Percentiles rank a stretch among this genome's conserved stretches.
phyloP scores from a whole-genome alignment of 352 stramenopile species.

The Hyaloperonospora brassicae region DNA sequence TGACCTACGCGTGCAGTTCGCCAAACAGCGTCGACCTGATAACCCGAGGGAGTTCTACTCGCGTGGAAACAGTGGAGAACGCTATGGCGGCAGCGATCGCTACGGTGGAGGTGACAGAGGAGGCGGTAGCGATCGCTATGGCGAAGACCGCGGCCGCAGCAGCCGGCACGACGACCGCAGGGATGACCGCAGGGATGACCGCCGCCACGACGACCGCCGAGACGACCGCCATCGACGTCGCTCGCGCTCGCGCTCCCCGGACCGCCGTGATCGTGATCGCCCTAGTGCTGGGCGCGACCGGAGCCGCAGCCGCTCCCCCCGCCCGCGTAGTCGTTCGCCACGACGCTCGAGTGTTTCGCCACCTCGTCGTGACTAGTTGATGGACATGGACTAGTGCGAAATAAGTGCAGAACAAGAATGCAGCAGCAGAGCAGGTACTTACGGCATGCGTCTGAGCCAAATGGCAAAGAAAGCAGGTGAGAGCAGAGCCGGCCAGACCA shows the following conservation, averaged over 20 bases:
- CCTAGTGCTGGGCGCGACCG: conserved; percentile 31
- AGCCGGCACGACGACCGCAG: conserved; percentile 31
- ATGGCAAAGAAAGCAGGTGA: conserved; percentile 17
- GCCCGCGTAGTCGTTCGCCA: conserved; percentile 35
- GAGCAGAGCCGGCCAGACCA: conserved; percentile 17
- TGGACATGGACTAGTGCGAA: conserved; percentile 6
- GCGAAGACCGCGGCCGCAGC: conserved; percentile 21
- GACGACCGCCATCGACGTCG: conserved; percentile 30
- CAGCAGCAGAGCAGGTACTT: background rate
- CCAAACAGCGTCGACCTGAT: conserved; percentile 66
- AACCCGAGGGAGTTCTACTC: conserved; percentile 74
- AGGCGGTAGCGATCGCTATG: conserved; percentile 23
- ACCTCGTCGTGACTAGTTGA: conserved; percentile 44
- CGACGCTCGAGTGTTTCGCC: conserved; percentile 29
- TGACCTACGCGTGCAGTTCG: conserved; percentile 67
- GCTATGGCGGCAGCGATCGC: conserved; percentile 19
- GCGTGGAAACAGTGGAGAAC: conserved; percentile 25
- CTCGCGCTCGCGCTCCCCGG: conserved; percentile 37
- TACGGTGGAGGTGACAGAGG: conserved; percentile 18
- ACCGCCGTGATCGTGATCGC: conserved; percentile 33
- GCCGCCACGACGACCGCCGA: conserved; percentile 27
- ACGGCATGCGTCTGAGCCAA: conserved; percentile 13
- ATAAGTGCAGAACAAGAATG: background rate
- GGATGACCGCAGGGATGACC: too few relatives aligned
- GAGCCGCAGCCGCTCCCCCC: conserved; percentile 38